phyloP scores from a whole-genome alignment of 768 basidiomycete genomes.

The Hydnomerulius pinastri region DNA sequence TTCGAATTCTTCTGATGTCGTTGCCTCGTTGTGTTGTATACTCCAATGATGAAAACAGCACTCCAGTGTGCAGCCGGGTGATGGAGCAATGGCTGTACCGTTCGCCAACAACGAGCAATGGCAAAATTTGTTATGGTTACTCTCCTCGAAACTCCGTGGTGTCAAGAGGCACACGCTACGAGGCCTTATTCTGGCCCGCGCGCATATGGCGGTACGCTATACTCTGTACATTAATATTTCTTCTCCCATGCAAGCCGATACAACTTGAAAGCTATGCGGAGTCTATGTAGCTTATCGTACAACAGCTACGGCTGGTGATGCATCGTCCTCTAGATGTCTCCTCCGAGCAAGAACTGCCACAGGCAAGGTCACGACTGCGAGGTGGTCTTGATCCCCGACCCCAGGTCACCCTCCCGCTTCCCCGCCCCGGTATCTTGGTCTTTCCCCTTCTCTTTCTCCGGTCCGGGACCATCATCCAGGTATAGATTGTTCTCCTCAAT shows the following conservation, averaged over 20 bases:
- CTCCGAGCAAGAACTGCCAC: background rate
- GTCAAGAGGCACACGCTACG: background rate
- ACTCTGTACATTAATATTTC: too few relatives aligned
- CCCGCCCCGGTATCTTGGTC: constrained; percentile 31
- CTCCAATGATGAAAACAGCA: too few relatives aligned
- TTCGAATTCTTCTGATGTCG: too few relatives aligned
- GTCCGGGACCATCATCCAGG: constrained; percentile 53
- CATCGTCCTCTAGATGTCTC: background rate
- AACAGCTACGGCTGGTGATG: background rate
- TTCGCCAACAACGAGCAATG: too few relatives aligned
- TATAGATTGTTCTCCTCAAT: constrained; percentile 85
- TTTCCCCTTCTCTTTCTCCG: constrained; percentile 41
- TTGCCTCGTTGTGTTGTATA: too few relatives aligned
- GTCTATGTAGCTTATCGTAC: constrained; percentile 1
- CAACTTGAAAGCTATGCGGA: too few relatives aligned
- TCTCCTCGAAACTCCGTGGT: background rate
- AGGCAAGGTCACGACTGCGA: constrained; percentile 8
- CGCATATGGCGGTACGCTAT: too few relatives aligned
- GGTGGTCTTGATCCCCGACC: constrained; percentile 8
- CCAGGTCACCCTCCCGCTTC: constrained; percentile 29
- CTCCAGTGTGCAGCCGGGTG: too few relatives aligned
- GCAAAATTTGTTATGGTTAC: too few relatives aligned
- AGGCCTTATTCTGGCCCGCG: too few relatives aligned
- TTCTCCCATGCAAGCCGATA: too few relatives aligned
- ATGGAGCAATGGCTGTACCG: too few relatives aligned